Conservation (phyloP, 805 yeast genomes). For the Yarrowia sp. region DNA sequence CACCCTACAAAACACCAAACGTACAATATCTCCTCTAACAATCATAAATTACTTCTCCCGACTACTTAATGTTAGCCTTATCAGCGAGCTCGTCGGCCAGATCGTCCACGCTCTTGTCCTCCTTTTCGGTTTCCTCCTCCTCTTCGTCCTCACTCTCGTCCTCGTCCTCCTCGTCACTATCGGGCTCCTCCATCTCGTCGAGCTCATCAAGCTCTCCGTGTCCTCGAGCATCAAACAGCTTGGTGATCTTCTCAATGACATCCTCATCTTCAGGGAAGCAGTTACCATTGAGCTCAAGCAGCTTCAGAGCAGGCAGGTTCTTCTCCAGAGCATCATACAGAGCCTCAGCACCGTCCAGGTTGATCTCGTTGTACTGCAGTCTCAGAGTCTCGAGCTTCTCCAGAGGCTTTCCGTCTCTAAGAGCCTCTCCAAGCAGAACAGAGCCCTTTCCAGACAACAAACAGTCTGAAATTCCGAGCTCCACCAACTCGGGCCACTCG, state of each 20-base stretch:
- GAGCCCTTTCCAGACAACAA: constrained; percentile 80
- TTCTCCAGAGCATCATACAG: constrained; percentile 54
- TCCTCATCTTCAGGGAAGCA: constrained; percentile 85
- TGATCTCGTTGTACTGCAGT: constrained; percentile 87
- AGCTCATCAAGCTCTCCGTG: constrained; percentile 85
- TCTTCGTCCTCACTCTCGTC: constrained; percentile 58
- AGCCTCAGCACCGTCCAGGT: constrained; percentile 58
- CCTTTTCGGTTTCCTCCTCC: constrained; percentile 49
- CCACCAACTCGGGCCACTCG: constrained; percentile 66
- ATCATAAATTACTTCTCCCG: no score
- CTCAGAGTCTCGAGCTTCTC: constrained; percentile 56
- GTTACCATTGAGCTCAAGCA: constrained; percentile 89
- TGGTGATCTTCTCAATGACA: constrained; percentile 57
- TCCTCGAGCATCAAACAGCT: constrained; percentile 67
- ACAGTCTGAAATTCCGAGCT: constrained; percentile 86
- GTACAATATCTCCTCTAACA: no score
- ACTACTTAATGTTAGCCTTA: constrained; percentile 41
- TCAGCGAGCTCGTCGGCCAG: constrained; percentile 55
- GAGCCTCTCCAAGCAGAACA: constrained; percentile 46
- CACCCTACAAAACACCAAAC: no score
- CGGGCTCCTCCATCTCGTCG: constrained; percentile 88
- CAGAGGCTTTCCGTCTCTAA: constrained; percentile 36
- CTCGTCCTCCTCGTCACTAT: constrained; percentile 66
- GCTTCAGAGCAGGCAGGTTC: constrained; percentile 58
- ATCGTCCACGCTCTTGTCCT: constrained; percentile 52